Conservation (phyloP, 2,329 filamentous ascomycete species). For the Colletotrichum euphorbiae region DNA sequence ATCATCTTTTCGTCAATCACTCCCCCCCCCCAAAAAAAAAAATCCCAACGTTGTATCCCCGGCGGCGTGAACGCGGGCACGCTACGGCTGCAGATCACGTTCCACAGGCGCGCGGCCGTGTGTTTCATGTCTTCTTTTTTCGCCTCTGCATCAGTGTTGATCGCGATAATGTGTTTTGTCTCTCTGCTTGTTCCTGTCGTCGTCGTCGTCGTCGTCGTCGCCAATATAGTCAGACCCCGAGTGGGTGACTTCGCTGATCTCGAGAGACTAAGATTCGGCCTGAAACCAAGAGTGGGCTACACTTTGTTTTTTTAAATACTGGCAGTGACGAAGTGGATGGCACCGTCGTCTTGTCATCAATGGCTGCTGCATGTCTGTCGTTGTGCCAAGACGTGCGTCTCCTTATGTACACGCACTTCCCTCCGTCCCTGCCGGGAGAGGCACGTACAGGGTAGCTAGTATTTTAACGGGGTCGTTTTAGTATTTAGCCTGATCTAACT, state of each 20-base stretch:
- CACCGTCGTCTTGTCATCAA: slow-evolving; percentile 1
- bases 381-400: background rate
- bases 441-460: too few species aligned
- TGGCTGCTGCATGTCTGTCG: slow-evolving; percentile 5
- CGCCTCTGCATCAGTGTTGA: slow-evolving; percentile 1
- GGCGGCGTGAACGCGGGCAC: background rate
- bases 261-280: too few species aligned
- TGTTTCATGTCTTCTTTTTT: slow-evolving; percentile 25
- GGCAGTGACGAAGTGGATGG: background rate
- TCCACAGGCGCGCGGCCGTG: slow-evolving; percentile 29
- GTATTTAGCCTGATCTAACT: too few species aligned
- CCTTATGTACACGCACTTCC: background rate
- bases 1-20: background rate
- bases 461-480: too few species aligned
- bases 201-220: slow-evolving; percentile 6
- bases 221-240: slow-evolving; percentile 2
- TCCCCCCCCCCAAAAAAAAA: background rate
- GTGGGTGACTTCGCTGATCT: too few species aligned
- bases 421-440: background rate
- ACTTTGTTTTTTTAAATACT: too few species aligned
- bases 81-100: slow-evolving; percentile 26
- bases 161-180: background rate
- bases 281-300: too few species aligned
- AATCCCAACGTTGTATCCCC: too few species aligned
- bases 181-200: background rate